These are phyloP conservation scores for Massospora cicadina DNA, from an alignment of 371 early-diverging fungal genomes.

Conservation along the genomic window DNA sequence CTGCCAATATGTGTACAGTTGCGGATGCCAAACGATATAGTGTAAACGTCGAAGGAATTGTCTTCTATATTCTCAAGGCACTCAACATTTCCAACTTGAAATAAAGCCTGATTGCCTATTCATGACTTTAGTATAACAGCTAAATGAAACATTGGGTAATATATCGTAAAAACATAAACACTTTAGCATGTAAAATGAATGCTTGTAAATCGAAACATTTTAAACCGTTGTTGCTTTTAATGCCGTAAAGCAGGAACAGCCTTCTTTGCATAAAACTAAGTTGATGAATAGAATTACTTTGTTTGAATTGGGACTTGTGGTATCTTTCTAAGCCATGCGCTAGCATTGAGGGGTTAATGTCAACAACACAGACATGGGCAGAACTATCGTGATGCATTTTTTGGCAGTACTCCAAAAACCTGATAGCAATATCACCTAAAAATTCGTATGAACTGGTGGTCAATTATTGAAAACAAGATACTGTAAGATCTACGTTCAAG, in stretches of 20 bases:
- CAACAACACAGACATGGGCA: constrained; percentile 74
- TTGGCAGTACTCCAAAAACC: constrained; percentile 69
- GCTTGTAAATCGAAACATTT: too few relatives aligned
- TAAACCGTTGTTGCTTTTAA: too few relatives aligned
- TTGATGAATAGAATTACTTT: too few relatives aligned
- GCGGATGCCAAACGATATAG: constrained; percentile 92
- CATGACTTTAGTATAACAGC: not conserved
- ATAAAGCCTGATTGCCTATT: constrained; percentile 36
- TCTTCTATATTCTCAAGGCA: constrained; percentile 49
- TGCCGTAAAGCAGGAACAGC: not conserved
- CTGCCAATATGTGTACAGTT: constrained; percentile 88
- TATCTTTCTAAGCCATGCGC: constrained; percentile 71
- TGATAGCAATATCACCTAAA: constrained; percentile 81
- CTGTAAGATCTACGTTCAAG: too few relatives aligned
- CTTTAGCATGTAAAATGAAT: too few relatives aligned
- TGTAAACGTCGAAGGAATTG: constrained; percentile 76
- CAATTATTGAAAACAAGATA: too few relatives aligned
- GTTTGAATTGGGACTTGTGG: constrained; percentile 30
- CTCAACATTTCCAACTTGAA: constrained; percentile 84
- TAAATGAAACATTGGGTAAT: not conserved
- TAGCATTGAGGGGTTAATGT: constrained; percentile 92
- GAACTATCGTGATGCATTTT: constrained; percentile 38
- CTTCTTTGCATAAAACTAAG: too few relatives aligned
- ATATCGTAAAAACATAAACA: not conserved
- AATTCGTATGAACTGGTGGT: too few relatives aligned